Evolutionary conservation across 164 flowering plant species (phyloP).

Genomic region (Stephania cephalantha): DNA sequence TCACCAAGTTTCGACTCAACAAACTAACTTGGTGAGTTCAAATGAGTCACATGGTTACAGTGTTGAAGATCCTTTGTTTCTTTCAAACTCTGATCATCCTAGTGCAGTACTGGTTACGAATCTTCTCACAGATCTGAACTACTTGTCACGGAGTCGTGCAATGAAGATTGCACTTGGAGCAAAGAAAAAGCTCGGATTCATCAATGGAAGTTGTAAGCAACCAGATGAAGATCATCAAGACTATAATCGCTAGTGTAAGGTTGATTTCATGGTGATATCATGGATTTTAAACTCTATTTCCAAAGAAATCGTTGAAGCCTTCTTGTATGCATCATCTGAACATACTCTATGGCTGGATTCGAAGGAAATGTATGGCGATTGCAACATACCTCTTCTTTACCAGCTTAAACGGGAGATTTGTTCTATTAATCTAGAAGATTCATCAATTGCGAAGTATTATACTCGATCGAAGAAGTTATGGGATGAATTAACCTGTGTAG

Average conservation of each 20-base stretch:
- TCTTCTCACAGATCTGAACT: neutral
- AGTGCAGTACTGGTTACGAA: too few species aligned
- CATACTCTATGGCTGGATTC: neutral
- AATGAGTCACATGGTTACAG: too few species aligned
- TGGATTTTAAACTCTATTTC: neutral
- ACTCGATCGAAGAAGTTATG: neutral
- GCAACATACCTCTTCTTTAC: neutral
- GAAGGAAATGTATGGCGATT: neutral
- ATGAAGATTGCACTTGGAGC: neutral
- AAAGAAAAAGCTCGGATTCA: neutral
- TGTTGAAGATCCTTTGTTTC: too few species aligned
- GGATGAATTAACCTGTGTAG: neutral
- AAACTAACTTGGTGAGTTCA: too few species aligned
- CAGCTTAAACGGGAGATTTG: neutral
- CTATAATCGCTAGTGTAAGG: neutral
- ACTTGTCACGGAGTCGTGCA: neutral
- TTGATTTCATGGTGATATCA: neutral
- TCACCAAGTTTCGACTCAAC: too few species aligned
- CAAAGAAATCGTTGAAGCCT: neutral
- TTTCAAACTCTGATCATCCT: too few species aligned
- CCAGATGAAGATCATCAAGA: neutral
- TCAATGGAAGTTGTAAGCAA: neutral
- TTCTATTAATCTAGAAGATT: neutral
- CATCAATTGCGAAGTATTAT: neutral
- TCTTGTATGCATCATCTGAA: neutral